These are phyloP conservation scores for Myotisia sp. DNA, from an alignment of 2,329 filamentous ascomycete genomes.

Conservation along the genomic window DNA sequence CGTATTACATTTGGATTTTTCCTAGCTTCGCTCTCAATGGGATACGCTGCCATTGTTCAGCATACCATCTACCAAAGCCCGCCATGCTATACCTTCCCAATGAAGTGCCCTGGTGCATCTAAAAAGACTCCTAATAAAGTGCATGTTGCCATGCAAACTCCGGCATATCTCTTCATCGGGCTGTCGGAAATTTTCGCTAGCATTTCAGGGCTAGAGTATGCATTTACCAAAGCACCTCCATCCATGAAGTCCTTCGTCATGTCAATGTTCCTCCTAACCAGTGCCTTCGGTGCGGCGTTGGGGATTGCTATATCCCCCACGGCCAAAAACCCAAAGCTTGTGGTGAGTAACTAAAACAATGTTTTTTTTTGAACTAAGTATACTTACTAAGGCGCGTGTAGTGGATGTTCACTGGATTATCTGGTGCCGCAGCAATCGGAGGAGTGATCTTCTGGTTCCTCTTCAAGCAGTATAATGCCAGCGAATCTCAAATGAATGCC, in stretches of 20 bases:
- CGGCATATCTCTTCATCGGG: slow-evolving; percentile 32
- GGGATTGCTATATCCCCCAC: slow-evolving; percentile 47
- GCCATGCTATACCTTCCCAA: slow-evolving; percentile 36
- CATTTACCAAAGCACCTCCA: slow-evolving; percentile 58
- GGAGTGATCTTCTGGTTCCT: slow-evolving; percentile 41
- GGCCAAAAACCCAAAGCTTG: slow-evolving; percentile 48
- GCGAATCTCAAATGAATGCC: slow-evolving; percentile 38
- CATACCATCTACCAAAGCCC: slow-evolving; percentile 39
- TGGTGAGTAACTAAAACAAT: slow-evolving; percentile 18
- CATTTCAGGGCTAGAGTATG: slow-evolving; percentile 57
- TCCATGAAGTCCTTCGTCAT: slow-evolving; percentile 52
- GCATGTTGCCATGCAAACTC: slow-evolving; percentile 32
- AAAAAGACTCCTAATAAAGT: slow-evolving; percentile 25
- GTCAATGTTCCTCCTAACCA: slow-evolving; percentile 43
- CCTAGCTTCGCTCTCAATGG: slow-evolving; percentile 47
- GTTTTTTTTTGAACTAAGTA: neutral
- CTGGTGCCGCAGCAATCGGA: slow-evolving; percentile 34
- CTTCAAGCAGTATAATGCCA: slow-evolving; percentile 35
- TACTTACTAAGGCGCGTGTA: slow-evolving; percentile 1
- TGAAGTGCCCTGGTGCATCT: slow-evolving; percentile 20
- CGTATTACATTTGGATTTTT: slow-evolving; percentile 59
- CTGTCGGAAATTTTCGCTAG: slow-evolving; percentile 46
- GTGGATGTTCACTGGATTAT: slow-evolving; percentile 51
- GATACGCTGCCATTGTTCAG: slow-evolving; percentile 46
- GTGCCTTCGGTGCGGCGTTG: slow-evolving; percentile 44